Base-by-base conservation (phyloP, 139 green algal species). In the Marvania coccoides region DNA sequence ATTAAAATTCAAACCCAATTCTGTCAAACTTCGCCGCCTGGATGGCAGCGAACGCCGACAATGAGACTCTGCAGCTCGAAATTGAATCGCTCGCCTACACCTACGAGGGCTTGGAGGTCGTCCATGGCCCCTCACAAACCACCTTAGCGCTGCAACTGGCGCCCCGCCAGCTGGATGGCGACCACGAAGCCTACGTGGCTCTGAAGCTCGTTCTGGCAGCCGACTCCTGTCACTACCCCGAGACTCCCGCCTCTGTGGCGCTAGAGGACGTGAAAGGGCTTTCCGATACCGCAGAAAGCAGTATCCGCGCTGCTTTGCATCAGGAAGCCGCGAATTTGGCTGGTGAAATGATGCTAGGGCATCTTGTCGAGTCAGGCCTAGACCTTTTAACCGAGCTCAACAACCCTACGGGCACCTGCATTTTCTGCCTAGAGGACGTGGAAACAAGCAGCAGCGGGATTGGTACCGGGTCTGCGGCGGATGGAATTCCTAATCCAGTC, bases 351-450 rank as follows among this genome's bases (percentile, higher is more conserved):
- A 26, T 46, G 10, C 42, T 74, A 24, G 68, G 68, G 2, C 68
- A 69, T 15, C 45, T 74, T 13, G 34, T 31, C 1, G 68, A 74
- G 28, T 39, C 42, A 9, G 42, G 40, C 3, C 14, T 63, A 3
- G 68, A 74, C 14, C 59, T 63, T 23, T 34, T 74, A 9, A 68
- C 34, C 10, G 59, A 19, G 1, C 24, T 33, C 23, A 74, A 74
- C 46, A 42, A 54, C 19, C 68, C 68, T 5, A 12, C 48, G 6
- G 68, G 68, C n/a, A 3, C 3, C 23, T 74, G 68, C 45, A 33
- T 34, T 4, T 70, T 74, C 45, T 74, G 68, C 59, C 45, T 74
- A 3, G 45, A 74, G 35, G 42, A 48, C 8, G 28, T 58, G 19
- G 15, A 15, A 31, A 9, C 46, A 55, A n/a, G 19, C 12, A 19